Conservation (phyloP, 2,329 filamentous ascomycete genomes). For the Colletotrichum sp. region DNA sequence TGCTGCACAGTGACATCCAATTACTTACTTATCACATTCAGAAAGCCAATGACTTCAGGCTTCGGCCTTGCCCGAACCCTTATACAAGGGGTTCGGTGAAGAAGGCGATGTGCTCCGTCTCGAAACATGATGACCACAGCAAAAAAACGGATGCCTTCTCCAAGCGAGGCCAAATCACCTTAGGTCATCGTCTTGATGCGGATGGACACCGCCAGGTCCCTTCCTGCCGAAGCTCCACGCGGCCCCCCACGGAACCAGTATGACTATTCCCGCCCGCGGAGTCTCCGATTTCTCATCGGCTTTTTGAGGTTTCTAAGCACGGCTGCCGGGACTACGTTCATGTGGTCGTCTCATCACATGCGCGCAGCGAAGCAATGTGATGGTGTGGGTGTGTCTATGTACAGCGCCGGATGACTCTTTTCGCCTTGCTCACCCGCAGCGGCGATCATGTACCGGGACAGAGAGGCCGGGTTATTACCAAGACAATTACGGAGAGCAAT, state of each 20-base stretch:
- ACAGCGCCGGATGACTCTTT: conserved; percentile 7
- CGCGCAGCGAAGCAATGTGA: not conserved
- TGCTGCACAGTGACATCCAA: not conserved
- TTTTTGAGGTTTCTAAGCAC: not conserved
- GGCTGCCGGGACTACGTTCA: not conserved
- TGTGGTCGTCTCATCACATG: not conserved
- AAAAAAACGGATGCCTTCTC: not conserved
- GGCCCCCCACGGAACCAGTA: not conserved
- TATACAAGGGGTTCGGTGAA: not conserved
- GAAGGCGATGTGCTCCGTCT: not conserved
- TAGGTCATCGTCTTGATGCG: conserved; percentile 5
- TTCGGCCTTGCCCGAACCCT: conserved; percentile 10
- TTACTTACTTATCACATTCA: not conserved
- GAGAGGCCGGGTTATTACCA: not conserved
- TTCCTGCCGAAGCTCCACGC: not conserved
- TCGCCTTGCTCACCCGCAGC: conserved; percentile 9
- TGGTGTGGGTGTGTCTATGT: not conserved
- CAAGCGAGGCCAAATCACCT: not conserved
- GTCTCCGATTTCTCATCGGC: conserved; percentile 4
- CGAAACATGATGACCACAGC: not conserved
- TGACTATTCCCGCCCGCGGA: not conserved
- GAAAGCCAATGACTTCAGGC: not conserved
- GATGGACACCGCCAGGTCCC: not conserved
- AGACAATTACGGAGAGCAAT: not conserved
- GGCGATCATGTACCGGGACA: not conserved